These are phyloP conservation scores for Tetradesmus lagerheimii DNA, from an alignment of 139 green algal genomes.

Conservation along the genomic window DNA sequence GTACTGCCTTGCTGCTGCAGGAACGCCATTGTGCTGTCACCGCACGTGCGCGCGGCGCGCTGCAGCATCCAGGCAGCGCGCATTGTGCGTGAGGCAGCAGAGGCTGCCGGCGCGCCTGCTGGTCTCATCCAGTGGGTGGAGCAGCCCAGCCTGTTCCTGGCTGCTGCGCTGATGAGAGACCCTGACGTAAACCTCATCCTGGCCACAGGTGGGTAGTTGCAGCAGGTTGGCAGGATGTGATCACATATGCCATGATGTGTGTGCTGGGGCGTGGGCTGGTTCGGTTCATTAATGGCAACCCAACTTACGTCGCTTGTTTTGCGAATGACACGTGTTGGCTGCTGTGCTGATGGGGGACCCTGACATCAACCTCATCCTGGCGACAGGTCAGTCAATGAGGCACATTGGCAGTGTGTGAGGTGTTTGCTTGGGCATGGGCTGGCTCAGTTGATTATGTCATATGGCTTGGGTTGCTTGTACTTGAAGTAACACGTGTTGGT, in stretches of 20 bases:
- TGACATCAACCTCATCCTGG: conserved; percentile 73
- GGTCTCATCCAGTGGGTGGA: conserved; percentile 79
- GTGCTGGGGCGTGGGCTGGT: too few species aligned
- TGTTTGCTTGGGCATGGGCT: not conserved
- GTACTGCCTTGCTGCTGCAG: conserved; percentile 20
- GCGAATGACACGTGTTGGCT: too few species aligned
- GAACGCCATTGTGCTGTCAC: conserved; percentile 76
- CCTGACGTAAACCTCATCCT: conserved; percentile 72
- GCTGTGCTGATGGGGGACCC: conserved; percentile 75
- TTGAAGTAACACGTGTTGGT: too few species aligned
- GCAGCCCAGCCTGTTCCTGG: conserved; percentile 62
- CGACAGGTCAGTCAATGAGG: conserved; percentile 69
- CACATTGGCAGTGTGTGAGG: too few species aligned
- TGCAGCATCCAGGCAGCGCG: conserved; percentile 70
- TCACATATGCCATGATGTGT: too few species aligned
- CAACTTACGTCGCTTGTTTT: too few species aligned
- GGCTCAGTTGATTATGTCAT: too few species aligned
- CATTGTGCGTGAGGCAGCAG: conserved; percentile 75
- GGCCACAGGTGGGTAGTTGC: conserved; percentile 61
- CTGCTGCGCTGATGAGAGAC: conserved; percentile 72
- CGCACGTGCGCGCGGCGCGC: conserved; percentile 71
- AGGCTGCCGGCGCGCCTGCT: conserved; percentile 67
- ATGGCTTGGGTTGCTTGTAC: too few species aligned
- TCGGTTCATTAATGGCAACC: too few species aligned
- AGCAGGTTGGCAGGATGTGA: too few species aligned